Conservation (phyloP, 2,329 filamentous ascomycete genomes). For the Cryphonectria naterciae region DNA sequence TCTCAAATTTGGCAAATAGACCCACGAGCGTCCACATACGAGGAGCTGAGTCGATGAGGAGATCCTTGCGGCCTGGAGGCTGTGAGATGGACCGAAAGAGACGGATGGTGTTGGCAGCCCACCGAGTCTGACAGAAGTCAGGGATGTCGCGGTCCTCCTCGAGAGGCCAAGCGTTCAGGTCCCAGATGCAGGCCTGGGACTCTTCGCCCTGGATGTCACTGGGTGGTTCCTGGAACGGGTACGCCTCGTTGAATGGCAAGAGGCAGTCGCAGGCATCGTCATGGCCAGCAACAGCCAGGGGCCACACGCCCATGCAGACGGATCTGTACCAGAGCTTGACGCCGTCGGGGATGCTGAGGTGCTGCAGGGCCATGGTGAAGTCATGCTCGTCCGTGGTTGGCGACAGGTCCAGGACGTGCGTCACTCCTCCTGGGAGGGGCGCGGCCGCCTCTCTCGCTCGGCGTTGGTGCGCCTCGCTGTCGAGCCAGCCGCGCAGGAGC, state of each 20-base stretch:
- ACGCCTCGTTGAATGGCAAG: not conserved
- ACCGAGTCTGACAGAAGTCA: constrained; percentile 68
- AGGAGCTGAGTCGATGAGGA: constrained; percentile 65
- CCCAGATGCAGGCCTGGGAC: constrained; percentile 4
- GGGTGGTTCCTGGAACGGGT: constrained; percentile 11
- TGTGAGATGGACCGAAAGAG: constrained; percentile 61
- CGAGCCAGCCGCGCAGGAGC: constrained; percentile 10
- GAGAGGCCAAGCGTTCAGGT: constrained; percentile 32
- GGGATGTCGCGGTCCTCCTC: constrained; percentile 42
- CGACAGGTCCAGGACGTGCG: constrained; percentile 26
- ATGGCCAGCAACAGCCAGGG: constrained; percentile 21
- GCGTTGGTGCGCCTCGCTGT: constrained; percentile 20
- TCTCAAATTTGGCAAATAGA: constrained; percentile 63
- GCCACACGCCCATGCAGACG: constrained; percentile 7
- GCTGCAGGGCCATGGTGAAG: constrained; percentile 18
- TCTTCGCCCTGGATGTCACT: not conserved
- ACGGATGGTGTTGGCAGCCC: constrained; percentile 65
- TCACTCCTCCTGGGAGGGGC: constrained; percentile 13
- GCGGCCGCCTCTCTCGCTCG: constrained; percentile 14
- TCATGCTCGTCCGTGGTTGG: constrained; percentile 26
- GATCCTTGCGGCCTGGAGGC: constrained; percentile 44
- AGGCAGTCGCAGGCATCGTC: constrained; percentile 26
- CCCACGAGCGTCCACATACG: constrained; percentile 70
- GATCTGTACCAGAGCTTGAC: constrained; percentile 28
- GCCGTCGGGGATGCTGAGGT: constrained; percentile 17